Evolutionary conservation across 1,284 basidiomycete genomes (phyloP).

Genomic region (Megacollybia platyphylla): DNA sequence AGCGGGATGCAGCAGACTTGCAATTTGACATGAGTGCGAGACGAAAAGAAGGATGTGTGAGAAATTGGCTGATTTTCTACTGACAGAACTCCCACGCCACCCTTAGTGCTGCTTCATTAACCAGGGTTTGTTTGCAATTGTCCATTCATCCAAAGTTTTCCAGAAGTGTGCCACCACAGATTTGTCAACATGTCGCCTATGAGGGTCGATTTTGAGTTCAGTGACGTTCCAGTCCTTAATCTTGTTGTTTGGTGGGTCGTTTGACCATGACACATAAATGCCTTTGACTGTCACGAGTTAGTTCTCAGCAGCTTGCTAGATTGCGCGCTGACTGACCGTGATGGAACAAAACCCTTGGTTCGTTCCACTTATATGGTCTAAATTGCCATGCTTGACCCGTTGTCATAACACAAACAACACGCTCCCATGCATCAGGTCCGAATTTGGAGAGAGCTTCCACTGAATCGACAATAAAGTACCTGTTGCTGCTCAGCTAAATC

Average conservation of each 20-base stretch:
- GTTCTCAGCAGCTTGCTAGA: constrained; percentile 2
- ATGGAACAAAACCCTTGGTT: constrained; percentile 85
- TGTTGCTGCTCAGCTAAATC: background rate
- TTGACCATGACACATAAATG: constrained; percentile 86
- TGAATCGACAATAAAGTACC: constrained; percentile 80
- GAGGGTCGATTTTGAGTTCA: constrained; percentile 88
- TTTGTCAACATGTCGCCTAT: constrained; percentile 89
- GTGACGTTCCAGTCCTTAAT: constrained; percentile 97
- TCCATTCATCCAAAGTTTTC: constrained; percentile 85
- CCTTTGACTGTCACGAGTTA: constrained; percentile 61
- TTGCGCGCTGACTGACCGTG: constrained; percentile 53
- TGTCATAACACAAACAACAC: constrained; percentile 94
- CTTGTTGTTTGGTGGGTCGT: constrained; percentile 79
- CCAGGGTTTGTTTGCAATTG: constrained; percentile 66
- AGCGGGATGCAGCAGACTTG: no score
- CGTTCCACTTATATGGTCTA: constrained; percentile 89
- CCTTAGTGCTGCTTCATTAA: constrained; percentile 27
- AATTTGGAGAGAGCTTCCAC: constrained; percentile 89
- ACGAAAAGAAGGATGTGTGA: no score
- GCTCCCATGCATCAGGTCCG: constrained; percentile 85
- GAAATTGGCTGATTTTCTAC: no score
- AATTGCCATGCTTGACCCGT: constrained; percentile 99
- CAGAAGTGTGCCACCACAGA: constrained; percentile 92
- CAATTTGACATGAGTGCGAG: no score
- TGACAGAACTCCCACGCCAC: no score